Evolutionary conservation across 148 eudicot genomes (phyloP), one percentile per base, ranked within the genome.

Genomic region (Oxyria digyna): DNA sequence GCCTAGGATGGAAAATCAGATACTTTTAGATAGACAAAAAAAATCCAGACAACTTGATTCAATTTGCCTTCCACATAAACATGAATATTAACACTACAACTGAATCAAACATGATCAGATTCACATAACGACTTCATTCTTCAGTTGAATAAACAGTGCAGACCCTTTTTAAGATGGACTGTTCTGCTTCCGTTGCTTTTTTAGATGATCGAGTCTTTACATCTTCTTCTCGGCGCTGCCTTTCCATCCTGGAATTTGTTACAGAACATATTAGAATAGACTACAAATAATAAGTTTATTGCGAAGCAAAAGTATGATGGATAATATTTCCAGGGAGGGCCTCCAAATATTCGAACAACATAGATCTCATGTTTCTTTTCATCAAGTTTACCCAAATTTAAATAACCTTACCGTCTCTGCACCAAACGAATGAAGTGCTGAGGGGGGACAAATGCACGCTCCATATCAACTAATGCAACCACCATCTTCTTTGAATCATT

Each of bases 391-490:
- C 5, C 21, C 18, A 27, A 41, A 31, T 7, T 9, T 17, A 20
- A 6, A 50, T 21, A 43, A 75, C 49, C 89, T 68, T 88, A 94
- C 99, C 99, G 81, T 82, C 97, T 88, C 83, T 94, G 99, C 62
- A 94, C 96, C 83, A 94, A 72, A 80, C 99, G 99, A 74, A 94
- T 90, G 67, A 94, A 94, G 74, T 94, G 99, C 49, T 94, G 99
- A 27, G 99, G 99, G 54, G 99, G 99, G 62, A 94, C 99, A 85
- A 88, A 94, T 38, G 86, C 99, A 69, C 99, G 96, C 81, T 94
- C 99, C 99, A 94, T 94, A 74, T 94, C 99, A 70, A 94, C 99
- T 72, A 94, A 84, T 13, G 94, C 97, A 76, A 91, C 84, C 20
- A 94, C 99, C 99, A 94, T 94, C 41, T 87, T 89, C 80, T 84